phyloP scores from a whole-genome alignment of 1,284 basidiomycete genomes.

The Exsudoporus floridanus region DNA sequence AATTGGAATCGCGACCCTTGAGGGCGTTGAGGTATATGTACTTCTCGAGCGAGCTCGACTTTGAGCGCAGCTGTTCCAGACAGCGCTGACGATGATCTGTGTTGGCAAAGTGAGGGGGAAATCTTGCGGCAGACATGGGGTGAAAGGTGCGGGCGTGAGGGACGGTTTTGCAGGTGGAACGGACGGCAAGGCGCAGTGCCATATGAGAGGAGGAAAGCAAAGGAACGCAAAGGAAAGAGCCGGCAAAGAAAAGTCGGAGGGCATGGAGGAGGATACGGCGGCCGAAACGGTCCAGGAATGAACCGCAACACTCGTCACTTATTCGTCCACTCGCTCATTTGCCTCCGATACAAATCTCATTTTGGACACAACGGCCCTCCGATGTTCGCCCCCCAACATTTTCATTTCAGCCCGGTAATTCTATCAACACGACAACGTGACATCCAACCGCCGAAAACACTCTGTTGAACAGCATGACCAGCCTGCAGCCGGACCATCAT shows the following conservation, averaged over 20 bases:
- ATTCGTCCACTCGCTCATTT: slow-evolving; percentile 1
- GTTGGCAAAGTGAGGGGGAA: slow-evolving; percentile 53
- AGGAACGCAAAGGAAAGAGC: neutral
- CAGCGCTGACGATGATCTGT: slow-evolving; percentile 59
- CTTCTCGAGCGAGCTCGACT: slow-evolving; percentile 58
- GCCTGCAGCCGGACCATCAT: neutral
- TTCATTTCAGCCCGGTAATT: neutral
- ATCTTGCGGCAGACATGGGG: slow-evolving; percentile 27
- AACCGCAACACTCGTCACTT: too few species aligned
- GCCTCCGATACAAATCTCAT: neutral
- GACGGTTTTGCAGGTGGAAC: slow-evolving; percentile 1
- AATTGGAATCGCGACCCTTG: slow-evolving; percentile 59
- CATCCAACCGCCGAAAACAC: neutral
- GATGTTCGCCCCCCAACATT: neutral
- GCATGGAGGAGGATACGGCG: neutral
- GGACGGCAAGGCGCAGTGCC: slow-evolving; percentile 5
- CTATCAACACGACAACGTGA: neutral
- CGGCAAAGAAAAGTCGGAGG: neutral
- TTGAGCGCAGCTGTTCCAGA: slow-evolving; percentile 60
- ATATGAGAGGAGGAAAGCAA: slow-evolving; percentile 5
- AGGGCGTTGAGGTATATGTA: slow-evolving; percentile 70
- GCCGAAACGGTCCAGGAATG: neutral
- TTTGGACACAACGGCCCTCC: neutral
- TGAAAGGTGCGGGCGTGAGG: slow-evolving; percentile 11
- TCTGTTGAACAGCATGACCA: too few species aligned